Evolutionary conservation across 163 green algal genomes (phyloP).

Genomic region (Chlorella variabilis): DNA sequence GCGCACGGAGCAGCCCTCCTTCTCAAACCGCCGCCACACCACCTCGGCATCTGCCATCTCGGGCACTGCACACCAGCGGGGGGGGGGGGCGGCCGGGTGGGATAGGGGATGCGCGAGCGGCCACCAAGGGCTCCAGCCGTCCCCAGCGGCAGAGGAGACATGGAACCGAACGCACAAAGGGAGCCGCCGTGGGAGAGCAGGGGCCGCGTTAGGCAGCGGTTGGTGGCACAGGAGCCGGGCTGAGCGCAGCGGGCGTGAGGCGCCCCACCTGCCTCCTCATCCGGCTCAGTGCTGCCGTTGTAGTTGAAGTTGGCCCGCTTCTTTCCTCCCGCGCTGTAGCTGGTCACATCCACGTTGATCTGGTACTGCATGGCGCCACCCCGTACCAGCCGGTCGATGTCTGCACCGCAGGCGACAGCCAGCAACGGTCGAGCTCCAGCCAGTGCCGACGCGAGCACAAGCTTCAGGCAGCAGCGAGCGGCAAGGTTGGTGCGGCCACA

Average conservation of each 20-base stretch:
- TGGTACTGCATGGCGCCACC: conserved; percentile 42
- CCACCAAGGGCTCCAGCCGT: no score
- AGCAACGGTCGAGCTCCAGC: no score
- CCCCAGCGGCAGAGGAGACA: no score
- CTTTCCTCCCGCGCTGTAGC: conserved; percentile 17
- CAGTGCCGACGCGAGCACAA: no score
- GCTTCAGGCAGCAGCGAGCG: no score
- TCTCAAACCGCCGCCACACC: conserved; percentile 65
- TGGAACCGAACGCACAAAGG: background rate
- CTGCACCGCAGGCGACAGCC: background rate
- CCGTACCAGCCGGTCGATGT: conserved; percentile 42
- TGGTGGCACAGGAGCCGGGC: no score
- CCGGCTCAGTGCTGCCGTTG: conserved; percentile 6
- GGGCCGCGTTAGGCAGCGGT: no score
- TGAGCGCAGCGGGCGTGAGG: no score
- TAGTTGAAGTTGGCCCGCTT: conserved; percentile 51
- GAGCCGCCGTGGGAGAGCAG: no score
- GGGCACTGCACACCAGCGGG: background rate
- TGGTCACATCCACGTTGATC: conserved; percentile 53
- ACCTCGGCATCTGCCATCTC: conserved; percentile 53
- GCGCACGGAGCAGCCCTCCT: conserved; percentile 69
- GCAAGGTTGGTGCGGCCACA: no score
- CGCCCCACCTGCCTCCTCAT: background rate
- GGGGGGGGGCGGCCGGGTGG: no score
- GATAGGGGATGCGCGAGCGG: no score